phyloP scores from a whole-genome alignment of 1,139 yeast species.

The Wickerhamiella pararugosa region DNA sequence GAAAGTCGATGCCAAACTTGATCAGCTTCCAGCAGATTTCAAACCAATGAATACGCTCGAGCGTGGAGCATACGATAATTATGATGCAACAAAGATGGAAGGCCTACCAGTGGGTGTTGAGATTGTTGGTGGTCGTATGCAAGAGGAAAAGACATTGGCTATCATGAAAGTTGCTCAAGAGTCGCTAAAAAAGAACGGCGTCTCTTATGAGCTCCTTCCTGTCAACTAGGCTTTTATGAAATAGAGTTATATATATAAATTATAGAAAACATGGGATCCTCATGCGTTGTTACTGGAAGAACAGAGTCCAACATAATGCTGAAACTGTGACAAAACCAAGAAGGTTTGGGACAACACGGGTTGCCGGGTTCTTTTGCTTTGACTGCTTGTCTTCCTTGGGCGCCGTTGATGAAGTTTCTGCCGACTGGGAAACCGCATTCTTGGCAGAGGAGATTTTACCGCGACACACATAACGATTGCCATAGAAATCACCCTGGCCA shows the following conservation, averaged over 20 bases:
- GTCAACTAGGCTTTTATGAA: background rate
- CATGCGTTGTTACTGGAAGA: too few species aligned
- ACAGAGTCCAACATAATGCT: too few species aligned
- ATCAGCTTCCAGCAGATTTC: constrained; percentile 24
- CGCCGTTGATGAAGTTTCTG: too few species aligned
- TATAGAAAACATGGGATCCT: too few species aligned
- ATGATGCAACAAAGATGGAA: constrained; percentile 41
- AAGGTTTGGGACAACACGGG: too few species aligned
- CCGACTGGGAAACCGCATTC: too few species aligned
- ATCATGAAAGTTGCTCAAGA: constrained; percentile 28
- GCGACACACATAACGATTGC: constrained; percentile 75
- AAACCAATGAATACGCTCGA: constrained; percentile 26
- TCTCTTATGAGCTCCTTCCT: constrained; percentile 5
- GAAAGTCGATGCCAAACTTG: constrained; percentile 35
- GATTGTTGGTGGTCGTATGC: constrained; percentile 40
- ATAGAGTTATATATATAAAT: background rate
- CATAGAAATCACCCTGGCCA: constrained; percentile 62
- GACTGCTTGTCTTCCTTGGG: too few species aligned
- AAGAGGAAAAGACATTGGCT: constrained; percentile 46
- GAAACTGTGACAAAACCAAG: too few species aligned
- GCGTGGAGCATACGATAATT: constrained; percentile 28
- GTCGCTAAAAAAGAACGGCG: constrained; percentile 21
- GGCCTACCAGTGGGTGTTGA: constrained; percentile 58
- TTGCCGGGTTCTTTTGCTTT: too few species aligned
- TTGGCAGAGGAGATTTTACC: constrained; percentile 41